These are phyloP conservation scores for Pichia sp. DNA, from an alignment of 1,139 yeast species.

Conservation along the genomic window DNA sequence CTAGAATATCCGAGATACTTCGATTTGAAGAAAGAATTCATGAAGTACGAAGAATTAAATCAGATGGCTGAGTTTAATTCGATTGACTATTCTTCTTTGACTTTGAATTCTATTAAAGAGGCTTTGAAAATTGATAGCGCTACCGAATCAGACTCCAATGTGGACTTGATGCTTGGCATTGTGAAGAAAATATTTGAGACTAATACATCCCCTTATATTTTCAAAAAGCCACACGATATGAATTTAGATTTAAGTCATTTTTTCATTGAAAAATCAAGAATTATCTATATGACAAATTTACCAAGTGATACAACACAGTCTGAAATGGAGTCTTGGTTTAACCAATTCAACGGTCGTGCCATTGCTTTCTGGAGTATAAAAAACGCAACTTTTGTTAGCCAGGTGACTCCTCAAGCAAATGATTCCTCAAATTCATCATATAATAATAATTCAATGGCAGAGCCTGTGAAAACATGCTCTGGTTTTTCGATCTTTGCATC, in stretches of 20 bases:
- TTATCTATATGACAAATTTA: conserved; percentile 71
- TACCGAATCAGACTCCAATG: conserved; percentile 31
- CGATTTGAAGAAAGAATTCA: conserved; percentile 69
- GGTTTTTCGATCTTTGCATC: conserved; percentile 84
- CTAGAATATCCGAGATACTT: conserved; percentile 73
- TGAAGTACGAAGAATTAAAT: conserved; percentile 55
- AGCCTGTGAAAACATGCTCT: conserved; percentile 29
- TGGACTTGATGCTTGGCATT: conserved; percentile 39
- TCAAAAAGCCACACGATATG: conserved; percentile 71
- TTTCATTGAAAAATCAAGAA: conserved; percentile 66
- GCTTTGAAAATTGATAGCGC: conserved; percentile 1
- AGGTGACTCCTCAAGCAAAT: conserved; percentile 4
- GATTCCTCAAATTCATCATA: not conserved
- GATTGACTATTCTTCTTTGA: conserved; percentile 17
- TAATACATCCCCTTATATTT: conserved; percentile 27
- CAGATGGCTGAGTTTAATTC: conserved; percentile 11
- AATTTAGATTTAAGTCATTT: conserved; percentile 67
- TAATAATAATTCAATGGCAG: conserved; percentile 10
- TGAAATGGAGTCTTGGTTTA: conserved; percentile 88
- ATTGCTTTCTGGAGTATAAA: conserved; percentile 86
- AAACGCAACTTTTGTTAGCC: conserved; percentile 36
- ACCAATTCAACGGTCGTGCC: conserved; percentile 81
- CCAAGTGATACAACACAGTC: conserved; percentile 86
- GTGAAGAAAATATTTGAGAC: conserved; percentile 41
- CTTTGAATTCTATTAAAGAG: conserved; percentile 27